A percentile compares a stretch with the other conserved stretches of the same genome.
phyloP scores from a whole-genome alignment of 83 land plant genomes.

The Isoetes engelmannii region DNA sequence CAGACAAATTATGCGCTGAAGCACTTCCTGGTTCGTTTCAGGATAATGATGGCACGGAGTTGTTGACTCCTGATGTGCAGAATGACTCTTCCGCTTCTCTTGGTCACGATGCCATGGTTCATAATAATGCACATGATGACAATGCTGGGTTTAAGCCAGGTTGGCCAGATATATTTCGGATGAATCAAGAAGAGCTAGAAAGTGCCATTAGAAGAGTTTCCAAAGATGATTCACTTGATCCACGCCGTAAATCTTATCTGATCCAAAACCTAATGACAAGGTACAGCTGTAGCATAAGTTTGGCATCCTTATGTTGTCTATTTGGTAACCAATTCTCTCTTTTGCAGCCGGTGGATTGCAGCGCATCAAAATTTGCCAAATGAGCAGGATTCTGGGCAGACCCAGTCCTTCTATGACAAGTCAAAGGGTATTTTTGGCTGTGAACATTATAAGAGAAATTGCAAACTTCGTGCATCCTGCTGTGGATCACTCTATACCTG shows the following conservation, averaged over 20 bases:
- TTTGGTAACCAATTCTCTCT: neutral
- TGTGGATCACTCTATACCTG: constrained; percentile 1
- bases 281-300: neutral
- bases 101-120: no score
- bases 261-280: constrained; percentile 8
- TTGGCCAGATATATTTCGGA: constrained; percentile 6
- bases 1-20: no score
- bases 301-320: neutral
- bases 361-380: constrained; percentile 1
- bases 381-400: neutral
- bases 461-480: constrained; percentile 8
- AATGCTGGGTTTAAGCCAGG: constrained; percentile 4
- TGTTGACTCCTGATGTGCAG: no score
- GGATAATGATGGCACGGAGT: no score
- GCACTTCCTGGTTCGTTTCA: no score
- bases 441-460: constrained; percentile 1
- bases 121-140: constrained; percentile 30
- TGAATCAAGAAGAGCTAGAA: constrained; percentile 8
- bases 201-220: neutral
- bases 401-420: neutral
- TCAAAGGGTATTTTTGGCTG: constrained; percentile 2
- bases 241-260: constrained; percentile 6
- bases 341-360: constrained; percentile 3
- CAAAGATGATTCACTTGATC: constrained; percentile 1
- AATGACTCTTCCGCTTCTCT: no score